Conservation (phyloP, 805 yeast genomes). For the Middelhovenomyces tepae region DNA sequence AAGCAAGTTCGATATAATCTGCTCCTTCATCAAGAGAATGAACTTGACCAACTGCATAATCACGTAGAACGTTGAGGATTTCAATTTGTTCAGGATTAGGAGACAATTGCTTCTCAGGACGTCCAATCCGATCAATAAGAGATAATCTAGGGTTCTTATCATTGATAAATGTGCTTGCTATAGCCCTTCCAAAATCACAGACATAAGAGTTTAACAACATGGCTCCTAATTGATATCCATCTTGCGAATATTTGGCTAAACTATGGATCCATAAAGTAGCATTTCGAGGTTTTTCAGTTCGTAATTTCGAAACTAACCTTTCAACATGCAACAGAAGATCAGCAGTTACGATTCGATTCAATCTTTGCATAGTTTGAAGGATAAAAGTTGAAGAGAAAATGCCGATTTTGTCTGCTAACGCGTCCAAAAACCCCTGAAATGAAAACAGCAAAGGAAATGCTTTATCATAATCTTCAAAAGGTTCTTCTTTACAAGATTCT, state of each 20-base stretch:
- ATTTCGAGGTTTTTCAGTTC: neutral
- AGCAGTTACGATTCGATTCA: slow-evolving; percentile 10
- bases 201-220: slow-evolving; percentile 11
- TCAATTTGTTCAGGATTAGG: slow-evolving; percentile 5
- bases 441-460: slow-evolving; percentile 21
- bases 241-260: slow-evolving; percentile 8
- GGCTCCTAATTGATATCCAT: slow-evolving; percentile 17
- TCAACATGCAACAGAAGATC: slow-evolving; percentile 14
- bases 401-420: slow-evolving; percentile 16
- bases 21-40: slow-evolving; percentile 49
- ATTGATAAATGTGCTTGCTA: slow-evolving; percentile 12
- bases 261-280: slow-evolving; percentile 11
- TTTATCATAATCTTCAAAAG: slow-evolving; percentile 8
- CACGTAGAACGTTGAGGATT: slow-evolving; percentile 14
- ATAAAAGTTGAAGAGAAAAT: slow-evolving; percentile 5
- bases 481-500: slow-evolving; percentile 12
- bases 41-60: slow-evolving; percentile 31
- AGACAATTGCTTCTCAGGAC: slow-evolving; percentile 5
- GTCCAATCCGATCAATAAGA: neutral
- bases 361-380: slow-evolving; percentile 6
- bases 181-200: slow-evolving; percentile 13
- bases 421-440: slow-evolving; percentile 28
- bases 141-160: neutral
- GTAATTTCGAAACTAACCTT: slow-evolving; percentile 10
- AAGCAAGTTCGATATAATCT: slow-evolving; percentile 44